A percentile compares a stretch with the other conserved stretches of the same genome.
Evolutionary conservation across 2,329 filamentous ascomycete genomes (phyloP).

Genomic region (Nakataea oryzae): DNA sequence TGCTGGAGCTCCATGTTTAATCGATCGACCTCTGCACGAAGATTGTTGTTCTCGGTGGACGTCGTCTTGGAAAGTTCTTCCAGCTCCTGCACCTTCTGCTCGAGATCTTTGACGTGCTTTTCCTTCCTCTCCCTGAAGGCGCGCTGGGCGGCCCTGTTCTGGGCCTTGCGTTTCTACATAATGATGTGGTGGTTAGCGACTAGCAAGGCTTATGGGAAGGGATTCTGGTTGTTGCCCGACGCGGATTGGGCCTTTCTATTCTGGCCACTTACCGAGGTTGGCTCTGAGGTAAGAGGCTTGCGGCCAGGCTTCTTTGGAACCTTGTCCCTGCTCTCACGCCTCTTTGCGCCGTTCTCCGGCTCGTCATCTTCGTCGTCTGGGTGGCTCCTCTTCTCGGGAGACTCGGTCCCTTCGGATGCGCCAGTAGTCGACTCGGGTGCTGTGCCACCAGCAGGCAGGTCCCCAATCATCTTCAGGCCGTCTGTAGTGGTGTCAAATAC

Average conservation of each 20-base stretch:
- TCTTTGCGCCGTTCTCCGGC: constrained; percentile 47
- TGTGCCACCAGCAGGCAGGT: constrained; percentile 47
- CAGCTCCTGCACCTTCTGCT: constrained; percentile 64
- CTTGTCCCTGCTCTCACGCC: constrained; percentile 76
- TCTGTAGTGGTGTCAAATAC: constrained; percentile 30
- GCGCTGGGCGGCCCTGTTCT: constrained; percentile 85
- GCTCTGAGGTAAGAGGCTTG: constrained; percentile 91
- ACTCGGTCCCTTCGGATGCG: constrained; percentile 45
- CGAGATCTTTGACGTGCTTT: constrained; percentile 76
- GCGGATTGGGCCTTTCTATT: background rate
- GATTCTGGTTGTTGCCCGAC: background rate
- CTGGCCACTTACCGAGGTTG: constrained; percentile 71
- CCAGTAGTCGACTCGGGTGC: constrained; percentile 38
- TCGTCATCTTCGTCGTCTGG: constrained; percentile 61
- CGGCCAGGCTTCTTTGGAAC: constrained; percentile 89
- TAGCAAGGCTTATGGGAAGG: background rate
- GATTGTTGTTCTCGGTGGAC: constrained; percentile 73
- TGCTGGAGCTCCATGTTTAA: constrained; percentile 77
- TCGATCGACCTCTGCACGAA: constrained; percentile 81
- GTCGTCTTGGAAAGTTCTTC: constrained; percentile 76
- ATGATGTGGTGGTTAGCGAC: constrained; percentile 12
- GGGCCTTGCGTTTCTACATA: constrained; percentile 80
- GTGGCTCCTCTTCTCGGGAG: constrained; percentile 61
- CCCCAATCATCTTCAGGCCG: constrained; percentile 63
- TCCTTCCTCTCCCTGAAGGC: constrained; percentile 94